Conservation (phyloP, 192 early-diverging fungal species). For the Pecoramyces ruminantium region DNA sequence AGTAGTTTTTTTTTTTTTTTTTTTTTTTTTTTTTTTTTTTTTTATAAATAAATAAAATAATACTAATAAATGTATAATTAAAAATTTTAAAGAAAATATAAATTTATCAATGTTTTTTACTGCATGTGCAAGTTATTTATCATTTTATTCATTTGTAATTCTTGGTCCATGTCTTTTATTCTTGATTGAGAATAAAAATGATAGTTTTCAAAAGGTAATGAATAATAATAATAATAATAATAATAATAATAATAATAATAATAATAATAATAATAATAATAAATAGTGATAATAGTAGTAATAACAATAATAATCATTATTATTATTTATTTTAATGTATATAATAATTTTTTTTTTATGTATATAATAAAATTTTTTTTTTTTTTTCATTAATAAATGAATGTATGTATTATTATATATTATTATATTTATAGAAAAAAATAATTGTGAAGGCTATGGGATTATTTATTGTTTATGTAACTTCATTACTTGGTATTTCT, state of each 20-base stretch:
- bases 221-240: too few relatives aligned
- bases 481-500: constrained; percentile 33
- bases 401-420: neutral
- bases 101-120: constrained; percentile 45
- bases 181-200: constrained; percentile 10
- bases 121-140: constrained; percentile 66
- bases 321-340: too few relatives aligned
- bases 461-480: constrained; percentile 18
- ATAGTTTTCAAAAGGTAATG: neutral
- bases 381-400: too few relatives aligned
- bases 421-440: neutral
- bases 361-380: too few relatives aligned
- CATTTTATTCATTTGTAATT: constrained; percentile 75
- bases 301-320: too few relatives aligned
- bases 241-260: too few relatives aligned
- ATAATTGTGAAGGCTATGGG: neutral
- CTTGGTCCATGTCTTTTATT: constrained; percentile 37
- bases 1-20: too few relatives aligned
- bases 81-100: constrained; percentile 19
- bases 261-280: too few relatives aligned
- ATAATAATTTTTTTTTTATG: too few relatives aligned
- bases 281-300: too few relatives aligned
- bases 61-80: too few relatives aligned
- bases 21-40: neutral
- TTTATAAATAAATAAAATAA: too few relatives aligned